Percentiles rank a stretch among this genome's conserved stretches.
Evolutionary conservation across 1,284 basidiomycete species (phyloP).

Genomic region (Wallemia ichthyophaga): DNA sequence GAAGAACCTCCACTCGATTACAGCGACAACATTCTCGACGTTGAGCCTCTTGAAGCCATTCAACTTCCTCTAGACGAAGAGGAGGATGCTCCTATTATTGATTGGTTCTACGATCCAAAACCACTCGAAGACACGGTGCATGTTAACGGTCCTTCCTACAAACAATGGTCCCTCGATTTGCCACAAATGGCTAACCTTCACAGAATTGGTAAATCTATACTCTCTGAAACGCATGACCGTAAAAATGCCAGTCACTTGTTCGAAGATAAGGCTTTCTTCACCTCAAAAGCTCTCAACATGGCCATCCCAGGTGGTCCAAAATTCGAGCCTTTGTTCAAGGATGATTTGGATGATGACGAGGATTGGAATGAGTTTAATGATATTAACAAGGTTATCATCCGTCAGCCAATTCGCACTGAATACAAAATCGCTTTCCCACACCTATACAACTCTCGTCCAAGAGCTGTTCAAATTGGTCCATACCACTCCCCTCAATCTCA

Average conservation of each 20-base stretch:
- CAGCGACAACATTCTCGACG: conserved; percentile 91
- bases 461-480: conserved; percentile 57
- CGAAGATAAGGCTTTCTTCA: conserved; percentile 93
- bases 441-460: conserved; percentile 90
- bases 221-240: conserved; percentile 54
- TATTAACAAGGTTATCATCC: conserved; percentile 98
- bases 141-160: conserved; percentile 81
- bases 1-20: conserved; percentile 96
- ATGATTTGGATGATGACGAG: conserved; percentile 3
- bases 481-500: conserved; percentile 93
- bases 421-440: conserved; percentile 99
- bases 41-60: conserved; percentile 91
- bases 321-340: conserved; percentile 32
- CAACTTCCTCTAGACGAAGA: conserved; percentile 84
- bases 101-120: conserved; percentile 98
- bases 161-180: conserved; percentile 67
- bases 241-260: conserved; percentile 67
- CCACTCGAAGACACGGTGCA: conserved; percentile 62
- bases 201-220: conserved; percentile 67
- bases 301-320: conserved; percentile 96
- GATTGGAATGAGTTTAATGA: conserved; percentile 99
- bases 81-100: conserved; percentile 75
- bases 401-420: conserved; percentile 92
- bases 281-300: conserved; percentile 34
- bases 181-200: conserved; percentile 93